Percentiles rank a stretch among this genome's conserved stretches.
Conservation (phyloP, 139 green algal species). For the Spirogloea muscicola region DNA sequence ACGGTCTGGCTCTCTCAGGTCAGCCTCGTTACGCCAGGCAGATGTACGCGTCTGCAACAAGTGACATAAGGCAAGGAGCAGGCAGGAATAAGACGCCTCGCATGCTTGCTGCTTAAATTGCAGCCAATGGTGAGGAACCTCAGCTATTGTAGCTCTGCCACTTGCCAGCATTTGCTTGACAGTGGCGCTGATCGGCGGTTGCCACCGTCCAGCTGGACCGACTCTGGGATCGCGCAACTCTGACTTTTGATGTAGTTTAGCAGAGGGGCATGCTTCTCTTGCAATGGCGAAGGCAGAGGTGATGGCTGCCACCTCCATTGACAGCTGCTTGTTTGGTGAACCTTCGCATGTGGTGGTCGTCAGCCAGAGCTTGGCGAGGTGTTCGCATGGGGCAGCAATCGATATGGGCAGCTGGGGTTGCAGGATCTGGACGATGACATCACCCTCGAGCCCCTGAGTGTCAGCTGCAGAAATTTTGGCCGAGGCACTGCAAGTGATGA, state of each 20-base stretch:
- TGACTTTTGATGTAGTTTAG: too few species aligned
- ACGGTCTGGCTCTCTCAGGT: constrained; percentile 3
- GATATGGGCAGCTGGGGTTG: constrained; percentile 8
- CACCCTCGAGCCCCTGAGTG: background rate
- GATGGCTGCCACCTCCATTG: background rate
- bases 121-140: background rate
- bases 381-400: constrained; percentile 8
- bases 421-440: background rate
- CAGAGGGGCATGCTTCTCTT: background rate
- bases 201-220: too few species aligned
- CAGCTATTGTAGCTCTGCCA: background rate
- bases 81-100: background rate
- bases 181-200: too few species aligned
- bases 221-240: too few species aligned
- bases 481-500: background rate
- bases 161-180: too few species aligned
- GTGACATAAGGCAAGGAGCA: too few species aligned
- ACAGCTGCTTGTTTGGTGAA: background rate
- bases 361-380: background rate
- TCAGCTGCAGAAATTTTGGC: background rate
- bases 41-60: too few species aligned
- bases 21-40: background rate
- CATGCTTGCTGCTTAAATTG: background rate
- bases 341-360: background rate
- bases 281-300: background rate